Evolutionary conservation across 257 asterid genomes (phyloP).

Genomic region (Primulina tabacum): DNA sequence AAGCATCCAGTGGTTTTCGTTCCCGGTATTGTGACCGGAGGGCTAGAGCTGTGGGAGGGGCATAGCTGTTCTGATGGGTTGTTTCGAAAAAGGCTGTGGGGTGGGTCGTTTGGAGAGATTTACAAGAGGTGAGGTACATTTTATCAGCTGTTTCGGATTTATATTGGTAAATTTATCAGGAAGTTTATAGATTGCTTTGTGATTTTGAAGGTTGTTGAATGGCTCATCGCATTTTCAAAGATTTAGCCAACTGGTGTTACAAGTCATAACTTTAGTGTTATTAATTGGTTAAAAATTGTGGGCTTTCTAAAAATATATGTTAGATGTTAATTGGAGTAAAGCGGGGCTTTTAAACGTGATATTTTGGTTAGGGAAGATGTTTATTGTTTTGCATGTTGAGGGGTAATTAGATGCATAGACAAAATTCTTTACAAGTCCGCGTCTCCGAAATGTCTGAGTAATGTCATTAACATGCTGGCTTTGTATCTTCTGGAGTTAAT

Average conservation of each 20-base stretch:
- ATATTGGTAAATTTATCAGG: constrained; percentile 16
- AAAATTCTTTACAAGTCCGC: not conserved
- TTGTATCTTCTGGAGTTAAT: not conserved
- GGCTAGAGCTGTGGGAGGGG: constrained; percentile 94
- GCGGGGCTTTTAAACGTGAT: not conserved
- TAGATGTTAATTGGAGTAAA: not conserved
- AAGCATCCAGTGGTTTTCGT: constrained; percentile 65
- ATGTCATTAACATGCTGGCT: not conserved
- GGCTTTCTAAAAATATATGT: no score
- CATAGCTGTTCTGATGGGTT: constrained; percentile 69
- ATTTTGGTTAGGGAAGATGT: constrained; percentile 6
- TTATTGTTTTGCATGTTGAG: not conserved
- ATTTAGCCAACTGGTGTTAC: not conserved
- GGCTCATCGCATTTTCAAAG: constrained; percentile 8
- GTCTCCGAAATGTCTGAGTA: not conserved
- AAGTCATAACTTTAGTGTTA: not conserved
- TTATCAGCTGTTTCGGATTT: constrained; percentile 4
- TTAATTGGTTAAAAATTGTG: not conserved
- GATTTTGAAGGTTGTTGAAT: not conserved
- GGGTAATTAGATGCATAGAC: not conserved
- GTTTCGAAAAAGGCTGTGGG: constrained; percentile 58
- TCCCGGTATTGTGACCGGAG: constrained; percentile 88
- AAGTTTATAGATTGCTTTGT: constrained; percentile 7
- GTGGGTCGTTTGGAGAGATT: constrained; percentile 57
- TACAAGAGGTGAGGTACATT: constrained; percentile 37